Evolutionary conservation across 495 filamentous ascomycete species (phyloP).

Genomic region (Peziza echinospora): DNA sequence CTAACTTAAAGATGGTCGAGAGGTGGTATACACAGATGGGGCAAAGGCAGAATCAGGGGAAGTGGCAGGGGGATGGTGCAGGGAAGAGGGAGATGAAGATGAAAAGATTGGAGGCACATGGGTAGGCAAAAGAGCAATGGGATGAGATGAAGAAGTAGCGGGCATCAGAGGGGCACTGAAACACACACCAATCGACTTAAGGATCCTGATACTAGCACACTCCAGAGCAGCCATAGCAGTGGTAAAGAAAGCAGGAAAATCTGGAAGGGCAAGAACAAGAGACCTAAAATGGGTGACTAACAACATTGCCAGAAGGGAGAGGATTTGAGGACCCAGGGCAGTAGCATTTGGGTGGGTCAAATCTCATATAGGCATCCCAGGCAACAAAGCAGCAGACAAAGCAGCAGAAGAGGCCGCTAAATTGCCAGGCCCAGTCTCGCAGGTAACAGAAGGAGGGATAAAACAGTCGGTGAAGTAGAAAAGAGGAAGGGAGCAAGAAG

Average conservation of each 20-base stretch:
- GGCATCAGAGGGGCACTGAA: not conserved
- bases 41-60: too few species aligned
- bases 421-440: too few species aligned
- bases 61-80: not conserved
- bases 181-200: not conserved
- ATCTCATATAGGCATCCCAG: not conserved
- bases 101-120: too few species aligned
- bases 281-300: not conserved
- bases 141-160: too few species aligned
- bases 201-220: not conserved
- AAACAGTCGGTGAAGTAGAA: too few species aligned
- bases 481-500: too few species aligned
- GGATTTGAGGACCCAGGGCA: not conserved
- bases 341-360: not conserved
- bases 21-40: too few species aligned
- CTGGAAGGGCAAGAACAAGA: not conserved
- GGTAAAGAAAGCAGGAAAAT: not conserved
- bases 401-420: too few species aligned
- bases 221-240: not conserved
- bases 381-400: not conserved
- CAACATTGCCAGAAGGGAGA: not conserved
- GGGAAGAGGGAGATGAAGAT: not conserved
- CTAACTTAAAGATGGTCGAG: too few species aligned
- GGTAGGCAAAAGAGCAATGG: too few species aligned
- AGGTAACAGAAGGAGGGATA: too few species aligned